phyloP scores from a whole-genome alignment of 306 rosid species.

The Trifolium subterraneum region DNA sequence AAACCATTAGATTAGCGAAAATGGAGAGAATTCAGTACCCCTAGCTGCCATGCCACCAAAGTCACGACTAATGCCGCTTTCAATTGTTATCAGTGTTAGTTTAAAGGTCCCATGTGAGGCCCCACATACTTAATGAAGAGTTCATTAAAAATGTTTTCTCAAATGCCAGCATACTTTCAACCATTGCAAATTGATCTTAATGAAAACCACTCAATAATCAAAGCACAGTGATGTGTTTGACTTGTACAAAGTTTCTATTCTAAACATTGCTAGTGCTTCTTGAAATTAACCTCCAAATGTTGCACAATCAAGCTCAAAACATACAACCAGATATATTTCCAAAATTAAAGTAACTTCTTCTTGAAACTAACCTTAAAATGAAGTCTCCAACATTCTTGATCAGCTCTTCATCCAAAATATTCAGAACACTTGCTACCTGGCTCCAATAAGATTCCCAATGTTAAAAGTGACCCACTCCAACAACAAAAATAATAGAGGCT shows the following conservation, averaged over 20 bases:
- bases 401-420: slow-evolving; percentile 81
- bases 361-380: slow-evolving; percentile 74
- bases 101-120: neutral
- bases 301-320: slow-evolving; percentile 8
- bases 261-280: slow-evolving; percentile 26
- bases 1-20: slow-evolving; percentile 10
- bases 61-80: slow-evolving; percentile 9
- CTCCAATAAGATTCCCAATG: slow-evolving; percentile 38
- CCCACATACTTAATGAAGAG: slow-evolving; percentile 20
- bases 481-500: slow-evolving; percentile 30
- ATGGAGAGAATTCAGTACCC: neutral
- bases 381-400: slow-evolving; percentile 76
- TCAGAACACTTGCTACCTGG: slow-evolving; percentile 92
- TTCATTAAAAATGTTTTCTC: neutral
- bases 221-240: slow-evolving; percentile 13
- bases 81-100: neutral
- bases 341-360: slow-evolving; percentile 32
- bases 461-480: slow-evolving; percentile 26
- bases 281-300: neutral
- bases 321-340: slow-evolving; percentile 24
- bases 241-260: slow-evolving; percentile 11
- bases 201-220: slow-evolving; percentile 22
- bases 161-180: slow-evolving; percentile 29
- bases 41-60: neutral
- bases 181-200: slow-evolving; percentile 21